Evolutionary conservation across 148 eudicot species (phyloP).

Genomic region (Bassia scoparia): DNA sequence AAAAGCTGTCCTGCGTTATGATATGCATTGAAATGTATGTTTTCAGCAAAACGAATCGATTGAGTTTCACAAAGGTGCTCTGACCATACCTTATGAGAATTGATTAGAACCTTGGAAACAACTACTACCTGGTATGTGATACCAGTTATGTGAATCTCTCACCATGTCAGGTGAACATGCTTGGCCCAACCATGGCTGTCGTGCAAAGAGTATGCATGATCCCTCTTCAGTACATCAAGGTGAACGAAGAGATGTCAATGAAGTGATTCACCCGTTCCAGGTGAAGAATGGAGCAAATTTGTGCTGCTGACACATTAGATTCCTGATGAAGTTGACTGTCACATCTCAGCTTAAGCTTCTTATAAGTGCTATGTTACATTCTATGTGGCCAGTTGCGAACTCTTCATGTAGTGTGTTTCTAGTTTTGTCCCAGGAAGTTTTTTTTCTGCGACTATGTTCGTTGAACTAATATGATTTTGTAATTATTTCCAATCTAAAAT

Average conservation of each 20-base stretch:
- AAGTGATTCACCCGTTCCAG: conserved; percentile 43
- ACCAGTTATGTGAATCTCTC: conserved; percentile 80
- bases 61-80: conserved; percentile 79
- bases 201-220: conserved; percentile 52
- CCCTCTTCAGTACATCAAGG: conserved; percentile 29
- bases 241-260: conserved; percentile 39
- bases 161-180: conserved; percentile 82
- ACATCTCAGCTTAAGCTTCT: conserved; percentile 50
- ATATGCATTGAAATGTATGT: neutral
- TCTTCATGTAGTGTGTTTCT: no score
- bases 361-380: neutral
- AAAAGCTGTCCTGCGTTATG: no score
- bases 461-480: no score
- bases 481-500: neutral
- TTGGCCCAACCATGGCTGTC: conserved; percentile 57
- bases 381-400: neutral
- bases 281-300: conserved; percentile 73
- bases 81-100: conserved; percentile 77
- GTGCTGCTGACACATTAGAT: conserved; percentile 84
- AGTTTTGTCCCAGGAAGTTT: no score
- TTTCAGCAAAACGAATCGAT: conserved; percentile 56
- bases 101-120: conserved; percentile 98
- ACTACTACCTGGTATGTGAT: conserved; percentile 70
- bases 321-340: conserved; percentile 76
- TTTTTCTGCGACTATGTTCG: neutral